Base-by-base conservation (phyloP, 2,329 filamentous ascomycete genomes). In the Calonectria multiphialidica region DNA sequence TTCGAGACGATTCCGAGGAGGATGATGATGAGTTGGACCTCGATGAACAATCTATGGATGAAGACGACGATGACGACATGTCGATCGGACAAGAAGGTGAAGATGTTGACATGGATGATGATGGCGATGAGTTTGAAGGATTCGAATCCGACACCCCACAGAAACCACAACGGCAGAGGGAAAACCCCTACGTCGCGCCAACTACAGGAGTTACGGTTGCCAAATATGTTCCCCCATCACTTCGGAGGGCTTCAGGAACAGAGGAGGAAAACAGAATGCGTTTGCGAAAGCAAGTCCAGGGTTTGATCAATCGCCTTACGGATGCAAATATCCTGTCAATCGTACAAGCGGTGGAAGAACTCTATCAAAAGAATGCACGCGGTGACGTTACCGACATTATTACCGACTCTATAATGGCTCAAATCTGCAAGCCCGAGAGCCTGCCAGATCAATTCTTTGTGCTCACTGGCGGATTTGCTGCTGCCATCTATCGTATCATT, bases 171-270 rank as follows among this genome's bases (percentile, higher is more conserved):
- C 88, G 86, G 72, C 83, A 88, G 70, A 89, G 91, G 72, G 96
- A 98, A 82, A 98, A 98, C 76, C 96, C 96, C 5, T 98, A 98
- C 77, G 87, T 96, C 63, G 93, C 96, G 3, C 96, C 96, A 5
- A 82, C 86, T 2, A 83, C 84, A 2, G 85, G 85, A 23, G 79
- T 81, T 18, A 82, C 85, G 47, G 81, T 86, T 21, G 86, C 88
- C 7, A 98, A 97, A 89, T 99, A 99, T 78, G 89, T 98, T 3
- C 96, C 97, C 1, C 97, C 96, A 3, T 98, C 96, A 1, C 86
- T 97, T 66, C 91, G 95, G 57, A 92, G 89, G 76, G 86, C 89
- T 40, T 84, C 90, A 3, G 87, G 89, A 1, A 90, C 91, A 0
- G 92, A 94, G 74, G 88, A 90, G 1, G 94, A 97, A 81, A 86